phyloP scores from a whole-genome alignment of 257 asterid genomes.

The Scutellaria barbata region DNA sequence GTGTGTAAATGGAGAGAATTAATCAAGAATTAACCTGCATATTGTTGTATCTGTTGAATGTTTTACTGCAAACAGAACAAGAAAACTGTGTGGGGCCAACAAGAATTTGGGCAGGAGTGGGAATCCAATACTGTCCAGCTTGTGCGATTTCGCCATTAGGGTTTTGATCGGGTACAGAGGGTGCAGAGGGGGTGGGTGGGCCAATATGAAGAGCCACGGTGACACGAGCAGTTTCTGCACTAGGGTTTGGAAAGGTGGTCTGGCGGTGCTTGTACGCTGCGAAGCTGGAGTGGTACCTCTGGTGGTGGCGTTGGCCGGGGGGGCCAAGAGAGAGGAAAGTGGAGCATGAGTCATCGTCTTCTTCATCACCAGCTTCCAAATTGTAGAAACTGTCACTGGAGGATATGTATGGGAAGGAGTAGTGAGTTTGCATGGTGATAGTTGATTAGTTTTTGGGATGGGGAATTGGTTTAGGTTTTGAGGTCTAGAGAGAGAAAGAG shows the following conservation, averaged over 20 bases:
- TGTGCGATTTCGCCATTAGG: conserved; percentile 34
- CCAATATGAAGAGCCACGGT: conserved; percentile 76
- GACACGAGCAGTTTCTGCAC: conserved; percentile 43
- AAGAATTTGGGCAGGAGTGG: conserved; percentile 83
- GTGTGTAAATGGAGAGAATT: neutral
- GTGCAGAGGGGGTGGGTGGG: conserved; percentile 42
- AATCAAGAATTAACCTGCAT: conserved; percentile 59
- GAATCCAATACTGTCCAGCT: conserved; percentile 81
- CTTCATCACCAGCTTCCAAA: conserved; percentile 44
- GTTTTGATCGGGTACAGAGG: conserved; percentile 31
- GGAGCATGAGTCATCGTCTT: conserved; percentile 49
- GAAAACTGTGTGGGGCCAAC: conserved; percentile 90
- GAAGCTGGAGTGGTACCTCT: conserved; percentile 39
- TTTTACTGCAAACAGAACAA: conserved; percentile 80
- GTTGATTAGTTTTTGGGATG: conserved; percentile 26
- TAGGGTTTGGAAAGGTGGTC: conserved; percentile 32
- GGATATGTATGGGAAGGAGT: conserved; percentile 47
- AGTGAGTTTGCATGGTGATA: conserved; percentile 55
- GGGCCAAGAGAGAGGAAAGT: conserved; percentile 80
- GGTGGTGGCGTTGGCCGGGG: conserved; percentile 58
- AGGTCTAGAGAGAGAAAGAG: conserved; percentile 15
- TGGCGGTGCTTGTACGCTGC: conserved; percentile 36
- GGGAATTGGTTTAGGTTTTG: conserved; percentile 29
- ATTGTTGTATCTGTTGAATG: conserved; percentile 90
- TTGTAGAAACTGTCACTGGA: conserved; percentile 41